Base-by-base conservation (phyloP, 306 rosid genomes). In the Glycyrrhiza uralensis region DNA sequence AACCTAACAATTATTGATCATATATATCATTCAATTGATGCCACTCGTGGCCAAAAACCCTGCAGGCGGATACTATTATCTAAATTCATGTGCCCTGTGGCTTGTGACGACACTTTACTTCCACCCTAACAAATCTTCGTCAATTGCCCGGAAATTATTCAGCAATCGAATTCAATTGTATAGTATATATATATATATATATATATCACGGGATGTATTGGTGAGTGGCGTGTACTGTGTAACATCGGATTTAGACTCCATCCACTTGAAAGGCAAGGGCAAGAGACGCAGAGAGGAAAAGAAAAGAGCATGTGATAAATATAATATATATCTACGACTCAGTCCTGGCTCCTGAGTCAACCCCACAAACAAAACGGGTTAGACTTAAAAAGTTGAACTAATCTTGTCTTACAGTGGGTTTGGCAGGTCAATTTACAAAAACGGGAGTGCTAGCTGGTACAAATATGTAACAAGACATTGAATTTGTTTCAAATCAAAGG, bases 21-120 rank as follows among this genome's bases (percentile, higher is more conserved):
- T 38, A 58, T 70, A 7, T 38, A 58, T 70, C 59, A 52, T 62
- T 49, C 41, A 14, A 10, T 60, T 1, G 42, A 13, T 24, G 35
- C 6, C 65, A 26, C 4, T 20, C 13, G 11, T 18, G 68, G 33
- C 54, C 63, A 26, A 76, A 58, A 61, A 4, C 46, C 26, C 73
- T 57, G 83, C 85, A 45, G 88, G 85, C 76, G 17, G 65, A 24
- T 46, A 42, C 20, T 75, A 26, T 33, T 74, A 68, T 29, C 68
- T 7, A 24, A 46, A 44, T 18, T 41, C 70, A 71, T 4, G 39
- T 44, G 46, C 50, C 8, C 6, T 8, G 17, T 23, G 22, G 18
- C 55, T 62, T 15, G 66, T 35, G 62, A 46, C 64, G 22, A 24
- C 51, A 9, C 18, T 71, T 29, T 75, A 46, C 46, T 59, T 73